A percentile compares a stretch with the other conserved stretches of the same genome.
These are phyloP conservation scores for Vigna trinervia DNA, from an alignment of 306 rosid species.

Conservation along the genomic window DNA sequence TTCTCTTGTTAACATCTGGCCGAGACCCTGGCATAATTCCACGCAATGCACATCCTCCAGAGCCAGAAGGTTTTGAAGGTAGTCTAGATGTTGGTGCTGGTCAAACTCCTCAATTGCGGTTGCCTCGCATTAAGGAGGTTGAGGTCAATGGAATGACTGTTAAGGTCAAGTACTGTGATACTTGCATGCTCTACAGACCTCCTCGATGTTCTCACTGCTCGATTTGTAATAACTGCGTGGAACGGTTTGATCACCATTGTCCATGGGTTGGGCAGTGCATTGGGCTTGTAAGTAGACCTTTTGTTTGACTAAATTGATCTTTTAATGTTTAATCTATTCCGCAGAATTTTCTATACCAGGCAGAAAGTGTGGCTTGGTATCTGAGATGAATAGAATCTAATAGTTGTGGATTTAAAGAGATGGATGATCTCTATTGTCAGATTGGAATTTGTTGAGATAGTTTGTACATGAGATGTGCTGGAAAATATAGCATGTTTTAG, in stretches of 20 bases:
- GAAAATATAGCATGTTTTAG: neutral
- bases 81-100: constrained; percentile 73
- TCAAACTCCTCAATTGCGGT: constrained; percentile 88
- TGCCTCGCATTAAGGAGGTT: constrained; percentile 92
- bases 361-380: constrained; percentile 19
- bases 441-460: constrained; percentile 11
- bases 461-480: neutral
- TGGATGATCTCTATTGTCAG: neutral
- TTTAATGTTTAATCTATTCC: neutral
- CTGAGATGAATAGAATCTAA: constrained; percentile 22
- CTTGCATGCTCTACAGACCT: constrained; percentile 99
- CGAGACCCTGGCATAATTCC: constrained; percentile 99
- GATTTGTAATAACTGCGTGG: constrained; percentile 95
- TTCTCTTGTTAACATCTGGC: constrained; percentile 87
- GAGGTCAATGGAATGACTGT: constrained; percentile 76
- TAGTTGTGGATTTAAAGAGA: constrained; percentile 3
- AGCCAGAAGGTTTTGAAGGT: constrained; percentile 87
- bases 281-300: constrained; percentile 74
- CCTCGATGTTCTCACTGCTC: constrained; percentile 99
- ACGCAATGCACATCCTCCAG: constrained; percentile 94
- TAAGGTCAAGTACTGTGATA: constrained; percentile 93
- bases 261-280: constrained; percentile 99
- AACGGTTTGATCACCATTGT: constrained; percentile 94
- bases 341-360: neutral
- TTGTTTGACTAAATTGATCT: constrained; percentile 27